A percentile compares a stretch with the other conserved stretches of the same genome.
These are phyloP conservation scores for Starmerella gropengiesseri DNA, from an alignment of 805 yeast genomes.

Conservation along the genomic window DNA sequence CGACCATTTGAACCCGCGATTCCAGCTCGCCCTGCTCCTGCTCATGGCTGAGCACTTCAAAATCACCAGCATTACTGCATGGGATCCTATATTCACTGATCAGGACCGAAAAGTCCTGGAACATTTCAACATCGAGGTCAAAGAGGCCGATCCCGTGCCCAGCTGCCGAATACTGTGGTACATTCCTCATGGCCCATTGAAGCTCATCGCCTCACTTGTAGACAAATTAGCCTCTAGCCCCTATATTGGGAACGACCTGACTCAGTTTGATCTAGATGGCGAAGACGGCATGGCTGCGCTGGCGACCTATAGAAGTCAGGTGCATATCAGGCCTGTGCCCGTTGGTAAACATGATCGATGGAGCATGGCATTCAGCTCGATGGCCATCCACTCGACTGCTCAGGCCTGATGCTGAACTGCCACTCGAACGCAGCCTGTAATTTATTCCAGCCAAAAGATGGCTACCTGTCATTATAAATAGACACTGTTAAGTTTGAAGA, in stretches of 20 bases:
- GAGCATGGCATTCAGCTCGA: constrained; percentile 27
- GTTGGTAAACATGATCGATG: constrained; percentile 22
- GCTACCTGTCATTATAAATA: too few species aligned
- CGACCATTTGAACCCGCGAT: constrained; percentile 38
- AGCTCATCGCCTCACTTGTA: constrained; percentile 24
- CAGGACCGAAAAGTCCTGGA: constrained; percentile 35
- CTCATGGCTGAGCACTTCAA: constrained; percentile 31
- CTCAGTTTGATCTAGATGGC: constrained; percentile 29
- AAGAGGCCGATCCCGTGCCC: constrained; percentile 22
- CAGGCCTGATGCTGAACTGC: too few species aligned
- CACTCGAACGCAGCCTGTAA: too few species aligned
- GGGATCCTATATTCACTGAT: constrained; percentile 52
- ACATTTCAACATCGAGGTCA: constrained; percentile 25
- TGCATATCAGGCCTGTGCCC: constrained; percentile 3
- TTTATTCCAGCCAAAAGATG: too few species aligned
- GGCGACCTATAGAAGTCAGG: constrained; percentile 1
- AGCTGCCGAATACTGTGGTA: constrained; percentile 37
- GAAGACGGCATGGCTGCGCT: constrained; percentile 14
- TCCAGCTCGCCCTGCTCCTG: constrained; percentile 52
- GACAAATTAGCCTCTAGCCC: constrained; percentile 4
- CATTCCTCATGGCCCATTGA: constrained; percentile 66
- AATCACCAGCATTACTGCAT: constrained; percentile 36
- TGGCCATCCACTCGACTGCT: constrained; percentile 28
- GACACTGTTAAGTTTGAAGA: constrained; percentile 2
- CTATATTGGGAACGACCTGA: constrained; percentile 24